Evolutionary conservation across 495 filamentous ascomycete genomes (phyloP).

Genomic region (Penicillium pulvis): DNA sequence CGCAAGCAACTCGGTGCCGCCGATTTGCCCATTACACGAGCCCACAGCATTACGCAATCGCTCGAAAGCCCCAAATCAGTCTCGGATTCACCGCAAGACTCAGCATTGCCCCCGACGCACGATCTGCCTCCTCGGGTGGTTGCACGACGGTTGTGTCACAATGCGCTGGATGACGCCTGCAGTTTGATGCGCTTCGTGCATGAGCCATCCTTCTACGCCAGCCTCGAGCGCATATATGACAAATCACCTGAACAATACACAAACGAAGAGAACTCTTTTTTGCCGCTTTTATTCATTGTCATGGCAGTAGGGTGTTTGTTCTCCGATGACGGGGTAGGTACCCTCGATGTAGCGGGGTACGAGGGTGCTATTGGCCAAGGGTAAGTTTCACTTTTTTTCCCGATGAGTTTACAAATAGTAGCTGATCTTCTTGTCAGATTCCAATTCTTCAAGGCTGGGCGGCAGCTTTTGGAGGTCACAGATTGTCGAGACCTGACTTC

Average conservation of each 20-base stretch:
- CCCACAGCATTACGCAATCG: slow-evolving; percentile 49
- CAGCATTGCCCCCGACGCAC: slow-evolving; percentile 53
- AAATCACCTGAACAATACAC: slow-evolving; percentile 66
- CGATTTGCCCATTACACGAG: slow-evolving; percentile 46
- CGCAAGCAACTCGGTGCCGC: slow-evolving; percentile 75
- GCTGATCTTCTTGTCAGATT: slow-evolving; percentile 51
- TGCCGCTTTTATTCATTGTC: slow-evolving; percentile 81
- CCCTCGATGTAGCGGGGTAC: slow-evolving; percentile 59
- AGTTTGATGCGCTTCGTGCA: slow-evolving; percentile 87
- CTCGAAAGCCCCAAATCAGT: slow-evolving; percentile 73
- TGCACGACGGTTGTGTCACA: slow-evolving; percentile 69
- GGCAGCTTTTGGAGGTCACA: slow-evolving; percentile 83
- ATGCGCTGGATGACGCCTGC: slow-evolving; percentile 81
- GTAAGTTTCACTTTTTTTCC: slow-evolving; percentile 45
- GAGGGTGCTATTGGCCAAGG: slow-evolving; percentile 78
- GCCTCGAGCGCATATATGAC: slow-evolving; percentile 79
- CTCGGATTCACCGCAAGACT: slow-evolving; percentile 61
- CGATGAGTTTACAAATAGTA: background rate
- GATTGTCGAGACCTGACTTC: slow-evolving; percentile 86
- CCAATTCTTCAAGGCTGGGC: slow-evolving; percentile 81
- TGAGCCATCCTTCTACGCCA: slow-evolving; percentile 77
- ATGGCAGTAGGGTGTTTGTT: slow-evolving; percentile 90
- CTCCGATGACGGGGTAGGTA: slow-evolving; percentile 49
- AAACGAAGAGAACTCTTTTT: slow-evolving; percentile 75
- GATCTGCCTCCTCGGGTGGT: slow-evolving; percentile 71